Evolutionary conservation across 1,284 basidiomycete genomes (phyloP), one percentile per base, ranked within the genome.

Genomic region (Coriolopsis trogii): DNA sequence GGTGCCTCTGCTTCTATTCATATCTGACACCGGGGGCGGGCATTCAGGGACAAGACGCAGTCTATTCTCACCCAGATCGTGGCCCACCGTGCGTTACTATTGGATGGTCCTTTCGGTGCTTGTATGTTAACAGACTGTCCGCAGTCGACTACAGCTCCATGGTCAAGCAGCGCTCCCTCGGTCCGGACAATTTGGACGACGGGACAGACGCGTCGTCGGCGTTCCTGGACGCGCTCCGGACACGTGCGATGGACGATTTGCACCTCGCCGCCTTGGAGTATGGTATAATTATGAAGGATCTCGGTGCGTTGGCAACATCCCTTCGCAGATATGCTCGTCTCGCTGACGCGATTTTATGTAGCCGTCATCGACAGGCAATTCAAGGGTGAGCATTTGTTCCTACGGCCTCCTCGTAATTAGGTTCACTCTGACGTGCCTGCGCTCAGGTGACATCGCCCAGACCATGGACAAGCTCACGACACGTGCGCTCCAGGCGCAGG

Each of bases 401-500:
- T 10, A 30, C 25, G 6, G 7, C 10, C 0, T 24, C 18, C 23
- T 23, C 2, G 15, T 24, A 9, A n/a, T 12, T n/a, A 28, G 15
- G 9, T 12, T 15, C 12, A 13, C 3, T 38, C 34, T 24, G 18
- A 25, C 8, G 16, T 16, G 2, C 23, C 8, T 12, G 6, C 23
- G 20, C 10, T 24, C 40, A 65, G 63, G 76, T 28, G 82, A 92
- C 58, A 89, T 91, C 55, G 89, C 89, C 0, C 73, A 80, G 21
- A 89, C 89, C 0, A 91, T 91, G 89, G 87, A 91, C 65, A 88
- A 88, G 63, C 73, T 91, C 45, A 91, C 89, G 3, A 89, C 89
- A 8, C 79, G 89, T 61, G 89, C 87, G 9, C 73, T 91, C 36
- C 86, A 91, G 65, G 87, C 89, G 6, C 89, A 91, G 68, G 89